Conservation (phyloP, 345 rosid genomes). For the Hibiscus trionum region DNA sequence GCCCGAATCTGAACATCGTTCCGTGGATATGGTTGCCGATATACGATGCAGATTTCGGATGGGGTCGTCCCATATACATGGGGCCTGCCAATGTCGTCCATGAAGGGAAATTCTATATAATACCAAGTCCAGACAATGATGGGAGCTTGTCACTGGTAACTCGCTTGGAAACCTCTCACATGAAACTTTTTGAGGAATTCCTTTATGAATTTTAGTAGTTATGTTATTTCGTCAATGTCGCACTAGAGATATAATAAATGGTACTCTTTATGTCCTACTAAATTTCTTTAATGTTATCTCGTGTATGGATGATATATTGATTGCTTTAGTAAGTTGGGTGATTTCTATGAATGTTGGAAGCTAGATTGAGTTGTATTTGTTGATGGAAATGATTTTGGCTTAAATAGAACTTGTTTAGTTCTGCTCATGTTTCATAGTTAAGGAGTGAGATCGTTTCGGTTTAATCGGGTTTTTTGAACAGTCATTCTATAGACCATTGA, state of each 20-base stretch:
- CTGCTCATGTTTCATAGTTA: too few species aligned
- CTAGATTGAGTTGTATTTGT: neutral
- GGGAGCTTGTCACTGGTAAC: neutral
- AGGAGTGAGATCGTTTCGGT: too few species aligned
- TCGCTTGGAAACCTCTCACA: neutral
- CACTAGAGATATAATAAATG: neutral
- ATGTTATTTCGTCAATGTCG: neutral
- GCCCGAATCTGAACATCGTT: conserved; percentile 34
- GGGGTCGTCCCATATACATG: conserved; percentile 44
- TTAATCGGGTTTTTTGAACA: too few species aligned
- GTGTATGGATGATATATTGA: neutral
- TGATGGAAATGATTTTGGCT: too few species aligned
- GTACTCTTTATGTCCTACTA: too few species aligned
- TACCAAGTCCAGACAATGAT: conserved; percentile 26
- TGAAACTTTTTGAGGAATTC: neutral
- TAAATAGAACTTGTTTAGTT: too few species aligned
- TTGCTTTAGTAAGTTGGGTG: neutral
- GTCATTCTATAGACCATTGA: too few species aligned
- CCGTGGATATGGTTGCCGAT: neutral
- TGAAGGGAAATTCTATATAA: conserved; percentile 35
- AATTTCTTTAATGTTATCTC: too few species aligned
- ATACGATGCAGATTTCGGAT: conserved; percentile 52
- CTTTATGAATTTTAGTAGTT: neutral
- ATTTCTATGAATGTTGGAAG: neutral
- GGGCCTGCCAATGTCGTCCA: conserved; percentile 31